These are phyloP conservation scores for Ascochyta fabae DNA, from an alignment of 2,329 filamentous ascomycete species.

Conservation along the genomic window DNA sequence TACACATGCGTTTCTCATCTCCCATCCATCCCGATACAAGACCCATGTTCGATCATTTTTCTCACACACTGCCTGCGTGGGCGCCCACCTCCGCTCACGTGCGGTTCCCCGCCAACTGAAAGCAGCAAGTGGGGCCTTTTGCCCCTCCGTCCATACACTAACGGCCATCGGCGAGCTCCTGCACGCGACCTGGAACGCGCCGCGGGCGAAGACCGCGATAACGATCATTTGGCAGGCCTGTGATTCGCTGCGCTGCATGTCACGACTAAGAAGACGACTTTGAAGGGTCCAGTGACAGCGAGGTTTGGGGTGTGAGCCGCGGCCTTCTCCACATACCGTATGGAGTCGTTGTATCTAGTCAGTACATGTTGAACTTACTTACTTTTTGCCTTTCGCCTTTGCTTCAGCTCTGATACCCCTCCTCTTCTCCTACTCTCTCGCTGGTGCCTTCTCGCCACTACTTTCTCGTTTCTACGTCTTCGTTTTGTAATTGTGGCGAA, in stretches of 20 bases:
- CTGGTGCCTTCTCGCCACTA: no score
- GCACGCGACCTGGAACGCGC: constrained; percentile 20
- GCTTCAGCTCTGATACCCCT: background rate
- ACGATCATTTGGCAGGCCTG: constrained; percentile 16
- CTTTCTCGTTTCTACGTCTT: background rate
- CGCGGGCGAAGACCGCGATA: constrained; percentile 12
- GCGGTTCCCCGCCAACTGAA: background rate
- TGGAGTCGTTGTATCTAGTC: constrained; percentile 11
- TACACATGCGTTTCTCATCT: no score
- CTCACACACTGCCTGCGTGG: no score
- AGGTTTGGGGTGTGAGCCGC: constrained; percentile 6
- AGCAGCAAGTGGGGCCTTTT: constrained; percentile 12
- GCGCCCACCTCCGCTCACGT: constrained; percentile 4
- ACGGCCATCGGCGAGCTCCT: constrained; percentile 40
- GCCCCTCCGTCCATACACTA: constrained; percentile 14
- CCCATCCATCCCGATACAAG: no score
- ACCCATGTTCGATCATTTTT: no score
- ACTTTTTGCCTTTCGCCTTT: constrained; percentile 4
- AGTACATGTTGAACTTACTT: constrained; percentile 3
- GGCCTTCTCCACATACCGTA: constrained; percentile 16
- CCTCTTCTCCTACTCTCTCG: background rate
- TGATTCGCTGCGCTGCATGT: constrained; percentile 24
- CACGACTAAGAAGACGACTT: constrained; percentile 8
- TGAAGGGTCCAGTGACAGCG: constrained; percentile 9
- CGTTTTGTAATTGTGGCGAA: background rate